Evolutionary conservation across 2,329 filamentous ascomycete species (phyloP).

Genomic region (Cordyceps cateniannulata): DNA sequence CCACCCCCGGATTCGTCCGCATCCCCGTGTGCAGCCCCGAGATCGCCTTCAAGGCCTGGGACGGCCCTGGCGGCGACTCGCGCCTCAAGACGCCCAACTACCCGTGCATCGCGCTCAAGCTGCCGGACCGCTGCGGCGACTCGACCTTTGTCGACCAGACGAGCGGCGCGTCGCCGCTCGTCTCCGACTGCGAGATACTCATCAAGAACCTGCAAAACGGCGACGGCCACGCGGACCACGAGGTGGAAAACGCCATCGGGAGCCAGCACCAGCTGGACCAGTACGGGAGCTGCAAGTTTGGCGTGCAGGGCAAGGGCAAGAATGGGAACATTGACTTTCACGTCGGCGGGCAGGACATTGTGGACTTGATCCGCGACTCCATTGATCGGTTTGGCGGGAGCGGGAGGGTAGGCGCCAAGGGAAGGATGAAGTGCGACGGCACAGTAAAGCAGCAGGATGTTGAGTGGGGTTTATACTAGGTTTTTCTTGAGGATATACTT

Average conservation of each 20-base stretch:
- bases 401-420: slow-evolving; percentile 29
- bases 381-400: slow-evolving; percentile 23
- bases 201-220: background rate
- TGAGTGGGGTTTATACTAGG: slow-evolving; percentile 22
- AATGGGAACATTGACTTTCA: slow-evolving; percentile 25
- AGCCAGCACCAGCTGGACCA: slow-evolving; percentile 3
- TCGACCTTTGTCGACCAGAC: slow-evolving; percentile 23
- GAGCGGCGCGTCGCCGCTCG: background rate
- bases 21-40: background rate
- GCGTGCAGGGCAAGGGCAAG: slow-evolving; percentile 20
- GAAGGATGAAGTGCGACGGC: slow-evolving; percentile 25
- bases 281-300: slow-evolving; percentile 24
- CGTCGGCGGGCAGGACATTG: slow-evolving; percentile 29
- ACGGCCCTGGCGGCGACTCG: background rate
- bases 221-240: background rate
- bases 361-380: slow-evolving; percentile 28
- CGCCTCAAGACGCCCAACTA: slow-evolving; percentile 20
- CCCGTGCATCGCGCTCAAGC: slow-evolving; percentile 26
- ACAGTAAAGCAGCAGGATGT: slow-evolving; percentile 16
- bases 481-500: background rate
- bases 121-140: slow-evolving; percentile 21
- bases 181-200: background rate
- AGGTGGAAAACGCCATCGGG: background rate
- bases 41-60: background rate
- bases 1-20: background rate